A percentile compares a stretch with the other conserved stretches of the same genome.
These are phyloP conservation scores for Aspergillus indologenus DNA, from an alignment of 495 filamentous ascomycete species.

Conservation along the genomic window DNA sequence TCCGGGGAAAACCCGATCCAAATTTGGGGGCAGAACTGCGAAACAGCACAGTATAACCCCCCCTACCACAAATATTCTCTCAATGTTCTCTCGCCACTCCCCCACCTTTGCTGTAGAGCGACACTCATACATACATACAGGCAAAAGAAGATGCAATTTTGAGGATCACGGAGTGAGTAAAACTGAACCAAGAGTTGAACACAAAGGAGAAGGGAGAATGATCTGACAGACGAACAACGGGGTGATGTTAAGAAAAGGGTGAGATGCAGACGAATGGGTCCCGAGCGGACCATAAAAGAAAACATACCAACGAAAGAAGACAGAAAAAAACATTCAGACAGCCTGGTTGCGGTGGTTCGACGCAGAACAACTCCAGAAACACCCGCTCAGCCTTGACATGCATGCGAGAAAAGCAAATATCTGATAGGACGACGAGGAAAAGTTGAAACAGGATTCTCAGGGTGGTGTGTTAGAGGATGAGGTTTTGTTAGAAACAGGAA, in stretches of 20 bases:
- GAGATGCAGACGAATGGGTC: conserved; percentile 4
- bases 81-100: not conserved
- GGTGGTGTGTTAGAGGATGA: conserved; percentile 1
- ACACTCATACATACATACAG: not conserved
- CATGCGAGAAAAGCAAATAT: not conserved
- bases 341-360: conserved; percentile 13
- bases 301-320: conserved; percentile 6
- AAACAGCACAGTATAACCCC: no score
- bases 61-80: no score
- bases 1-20: no score
- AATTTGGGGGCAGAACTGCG: no score
- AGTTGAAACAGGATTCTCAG: conserved; percentile 9
- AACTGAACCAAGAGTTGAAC: not conserved
- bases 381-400: conserved; percentile 21
- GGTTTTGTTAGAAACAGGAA: not conserved
- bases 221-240: not conserved
- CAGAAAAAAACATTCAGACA: conserved; percentile 12
- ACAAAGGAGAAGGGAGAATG: conserved; percentile 9
- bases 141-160: not conserved
- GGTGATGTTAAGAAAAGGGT: not conserved
- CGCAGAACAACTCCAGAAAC: conserved; percentile 15
- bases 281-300: conserved; percentile 1
- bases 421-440: conserved; percentile 3
- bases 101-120: not conserved
- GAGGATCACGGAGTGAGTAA: not conserved